Base-by-base conservation (phyloP, 2,329 filamentous ascomycete species). In the Aspergillus uvarum region DNA sequence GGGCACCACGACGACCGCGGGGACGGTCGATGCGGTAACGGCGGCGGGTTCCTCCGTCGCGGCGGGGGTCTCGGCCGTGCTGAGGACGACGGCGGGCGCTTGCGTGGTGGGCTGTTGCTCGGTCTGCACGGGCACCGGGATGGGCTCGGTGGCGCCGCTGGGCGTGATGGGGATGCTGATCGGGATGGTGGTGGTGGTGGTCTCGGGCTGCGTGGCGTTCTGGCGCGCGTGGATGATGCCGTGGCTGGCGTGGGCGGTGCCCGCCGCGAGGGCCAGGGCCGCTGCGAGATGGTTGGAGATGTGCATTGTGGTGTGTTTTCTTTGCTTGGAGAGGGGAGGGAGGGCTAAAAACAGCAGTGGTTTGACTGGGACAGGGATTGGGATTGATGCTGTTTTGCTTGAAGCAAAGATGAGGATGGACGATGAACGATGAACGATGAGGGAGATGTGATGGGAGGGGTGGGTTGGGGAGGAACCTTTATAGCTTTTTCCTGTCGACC, bases 271-370 rank as follows among this genome's bases (percentile, higher is more conserved):
- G 54, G 67, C 65, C 52, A 70, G 52, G 11, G 64, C 61, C 35
- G 60, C 35, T 26, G 66, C 44, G 24, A 64, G 35, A 47, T 62
- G 60, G 47, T 57, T 64, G n/a, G 70, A 65, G 64, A 74, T 65
- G 59, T 70, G 67, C 73, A 76, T 76, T 58, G 63, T 69, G 64
- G 44, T 31, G 16, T 44, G 14, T n/a, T 3, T 44, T 19, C 14
- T 16, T 35, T 35, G 11, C 14, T 16, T 35, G 16, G 12, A 5
- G 14, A 6, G 32, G 11, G 12, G 32, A 35, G 11, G 4, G 35
- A 3, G 22, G 22, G 4, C 12, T 16, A 5, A 16, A 16, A 16
- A 6, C 32, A 51, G 50, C 14, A 16, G 24, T 19, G 11, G 29
- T 12, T 38, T 19, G 35, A 53, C 19, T 35, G 35, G 11, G 32